A percentile compares a stretch with the other conserved stretches of the same genome.
These are phyloP conservation scores for Lactarius tabidus DNA, from an alignment of 768 basidiomycete genomes.

Conservation along the genomic window DNA sequence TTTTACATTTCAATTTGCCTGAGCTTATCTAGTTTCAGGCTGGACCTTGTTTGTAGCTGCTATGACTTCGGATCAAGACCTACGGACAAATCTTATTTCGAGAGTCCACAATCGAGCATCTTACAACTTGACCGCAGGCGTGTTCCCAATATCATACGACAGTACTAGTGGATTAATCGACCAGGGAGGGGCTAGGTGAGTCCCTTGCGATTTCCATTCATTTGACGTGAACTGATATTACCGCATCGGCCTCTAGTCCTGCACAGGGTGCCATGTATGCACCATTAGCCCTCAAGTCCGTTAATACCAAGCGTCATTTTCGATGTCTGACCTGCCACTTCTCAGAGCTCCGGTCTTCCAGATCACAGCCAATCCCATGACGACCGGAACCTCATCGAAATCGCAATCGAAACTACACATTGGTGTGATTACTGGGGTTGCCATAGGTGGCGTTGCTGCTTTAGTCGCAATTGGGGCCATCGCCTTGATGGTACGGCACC, in stretches of 20 bases:
- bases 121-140: background rate
- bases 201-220: background rate
- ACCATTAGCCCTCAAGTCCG: background rate
- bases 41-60: background rate
- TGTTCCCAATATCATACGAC: background rate
- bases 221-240: background rate
- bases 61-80: background rate
- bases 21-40: no score
- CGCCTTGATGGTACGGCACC: background rate
- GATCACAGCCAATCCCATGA: background rate
- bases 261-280: background rate
- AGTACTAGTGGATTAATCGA: background rate
- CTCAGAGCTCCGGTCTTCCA: background rate
- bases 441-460: background rate
- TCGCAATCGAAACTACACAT: background rate
- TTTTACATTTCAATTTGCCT: background rate
- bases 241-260: background rate
- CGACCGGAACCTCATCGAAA: background rate
- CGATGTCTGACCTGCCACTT: background rate
- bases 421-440: background rate
- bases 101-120: background rate
- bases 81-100: background rate
- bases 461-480: background rate
- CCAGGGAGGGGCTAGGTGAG: background rate
- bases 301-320: background rate